A percentile compares a stretch with the other conserved stretches of the same genome.
Evolutionary conservation across 257 asterid species (phyloP).

Genomic region (Misopates orontium): DNA sequence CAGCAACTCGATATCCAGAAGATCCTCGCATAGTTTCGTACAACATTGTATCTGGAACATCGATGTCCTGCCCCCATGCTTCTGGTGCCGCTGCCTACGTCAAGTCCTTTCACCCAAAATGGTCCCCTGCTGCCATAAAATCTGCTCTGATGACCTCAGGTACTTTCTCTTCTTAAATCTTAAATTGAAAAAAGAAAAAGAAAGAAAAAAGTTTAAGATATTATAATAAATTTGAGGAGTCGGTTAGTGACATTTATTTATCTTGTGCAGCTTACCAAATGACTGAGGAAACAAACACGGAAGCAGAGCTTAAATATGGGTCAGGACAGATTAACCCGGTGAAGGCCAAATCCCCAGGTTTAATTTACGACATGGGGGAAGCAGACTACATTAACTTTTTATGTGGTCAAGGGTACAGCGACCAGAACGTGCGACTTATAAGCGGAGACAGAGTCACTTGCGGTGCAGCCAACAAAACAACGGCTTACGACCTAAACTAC

Average conservation of each 20-base stretch:
- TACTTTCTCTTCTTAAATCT: slow-evolving; percentile 10
- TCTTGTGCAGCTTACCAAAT: slow-evolving; percentile 43
- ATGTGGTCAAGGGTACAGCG: slow-evolving; percentile 75
- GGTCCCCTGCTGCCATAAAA: slow-evolving; percentile 77
- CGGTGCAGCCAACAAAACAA: slow-evolving; percentile 38
- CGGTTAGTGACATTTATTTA: no score
- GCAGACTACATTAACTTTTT: slow-evolving; percentile 55
- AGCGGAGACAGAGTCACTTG: slow-evolving; percentile 53
- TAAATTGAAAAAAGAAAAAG: no score
- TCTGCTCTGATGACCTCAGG: slow-evolving; percentile 78
- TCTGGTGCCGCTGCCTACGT: slow-evolving; percentile 70
- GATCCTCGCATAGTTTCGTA: slow-evolving; percentile 46
- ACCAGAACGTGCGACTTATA: slow-evolving; percentile 39
- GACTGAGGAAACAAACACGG: slow-evolving; percentile 38
- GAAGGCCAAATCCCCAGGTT: slow-evolving; percentile 57
- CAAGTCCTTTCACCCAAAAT: slow-evolving; percentile 60
- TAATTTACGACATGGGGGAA: slow-evolving; percentile 55
- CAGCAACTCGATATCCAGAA: slow-evolving; percentile 37
- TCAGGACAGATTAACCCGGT: slow-evolving; percentile 74
- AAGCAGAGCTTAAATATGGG: slow-evolving; percentile 66
- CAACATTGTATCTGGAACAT: slow-evolving; percentile 66
- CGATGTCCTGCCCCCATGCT: slow-evolving; percentile 89
- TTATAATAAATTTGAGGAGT: no score
- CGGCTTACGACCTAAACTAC: slow-evolving; percentile 62
- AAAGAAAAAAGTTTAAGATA: no score